Evolutionary conservation across 2,329 filamentous ascomycete species (phyloP).

Genomic region (Fusarium sp.): DNA sequence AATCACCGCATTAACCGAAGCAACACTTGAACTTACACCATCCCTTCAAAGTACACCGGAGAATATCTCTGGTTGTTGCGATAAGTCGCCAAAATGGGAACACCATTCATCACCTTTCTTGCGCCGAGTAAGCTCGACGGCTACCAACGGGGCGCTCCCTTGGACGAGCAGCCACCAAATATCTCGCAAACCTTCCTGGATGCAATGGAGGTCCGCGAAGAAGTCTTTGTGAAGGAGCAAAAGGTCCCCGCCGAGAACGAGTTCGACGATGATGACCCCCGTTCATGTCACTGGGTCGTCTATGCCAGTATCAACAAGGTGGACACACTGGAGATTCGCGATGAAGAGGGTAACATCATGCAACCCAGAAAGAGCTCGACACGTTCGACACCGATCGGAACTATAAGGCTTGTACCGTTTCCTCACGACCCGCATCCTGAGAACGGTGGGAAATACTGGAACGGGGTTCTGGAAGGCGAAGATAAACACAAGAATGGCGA

Average conservation of each 20-base stretch:
- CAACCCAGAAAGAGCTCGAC: constrained; percentile 59
- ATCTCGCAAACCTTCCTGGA: constrained; percentile 70
- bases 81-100: constrained; percentile 55
- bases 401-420: constrained; percentile 83
- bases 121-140: constrained; percentile 62
- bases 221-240: constrained; percentile 72
- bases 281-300: constrained; percentile 88
- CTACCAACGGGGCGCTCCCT: constrained; percentile 56
- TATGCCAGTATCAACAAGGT: constrained; percentile 73
- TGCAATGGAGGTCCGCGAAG: constrained; percentile 70
- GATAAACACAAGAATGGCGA: neutral
- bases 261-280: constrained; percentile 81
- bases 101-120: constrained; percentile 62
- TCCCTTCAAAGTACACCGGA: neutral
- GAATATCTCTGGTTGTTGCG: neutral
- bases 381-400: constrained; percentile 70
- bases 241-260: constrained; percentile 73
- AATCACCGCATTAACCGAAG: neutral
- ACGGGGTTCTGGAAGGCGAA: constrained; percentile 54
- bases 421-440: constrained; percentile 76
- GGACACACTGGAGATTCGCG: constrained; percentile 56
- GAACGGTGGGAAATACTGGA: constrained; percentile 61
- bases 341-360: constrained; percentile 56
- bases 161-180: constrained; percentile 57
- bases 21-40: neutral